Evolutionary conservation across 306 rosid genomes (phyloP), one percentile per base, ranked within the genome.

Genomic region (Adenanthera pavonina): DNA sequence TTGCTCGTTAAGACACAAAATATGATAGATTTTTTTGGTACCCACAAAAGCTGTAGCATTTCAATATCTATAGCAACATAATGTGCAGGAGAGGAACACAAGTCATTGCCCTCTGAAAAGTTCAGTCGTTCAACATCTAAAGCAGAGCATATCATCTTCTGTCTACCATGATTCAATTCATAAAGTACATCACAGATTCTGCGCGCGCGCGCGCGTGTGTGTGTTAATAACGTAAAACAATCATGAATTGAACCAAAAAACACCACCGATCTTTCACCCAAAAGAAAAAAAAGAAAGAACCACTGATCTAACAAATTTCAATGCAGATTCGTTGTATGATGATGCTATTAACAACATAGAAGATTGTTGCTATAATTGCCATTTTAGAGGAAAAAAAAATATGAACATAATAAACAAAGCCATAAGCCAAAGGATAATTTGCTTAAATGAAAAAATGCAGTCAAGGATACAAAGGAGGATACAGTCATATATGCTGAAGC

Each of bases 401-500:
- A 35, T 25, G 30, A 65, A 33, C 13, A 68, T 10, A 52, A 69
- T 61, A 38, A 72, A 76, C 17, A 81, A 7, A 7, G 14, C 4
- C 66, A 8, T 47, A 53, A n/a, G 43, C 46, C 66, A 56, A 47
- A 71, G 15, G 52, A 70, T 81, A 75, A 62, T 64, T 71, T 51
- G 51, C 80, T 48, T 54, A 80, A 70, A 43, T 7, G 76, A 67
- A 57, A 68, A 59, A 17, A 52, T 77, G 76, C 84, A 70, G 75
- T 74, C 80, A 89, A 92, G 94, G 99, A 95, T 93, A 95, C 97
- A 92, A 86, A 83, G 90, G 85, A 90, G 99, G 98, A 95, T 95
- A 95, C 96, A 85, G 80, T 78, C 87, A 83, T 77, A 86, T 84
- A 88, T 84, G 87, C 90, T 70, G 94, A 87, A 85, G 87, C 90